A percentile compares a stretch with the other conserved stretches of the same genome.
phyloP scores from a whole-genome alignment of 2,329 filamentous ascomycete species.

The Stagonosporopsis vannaccii region DNA sequence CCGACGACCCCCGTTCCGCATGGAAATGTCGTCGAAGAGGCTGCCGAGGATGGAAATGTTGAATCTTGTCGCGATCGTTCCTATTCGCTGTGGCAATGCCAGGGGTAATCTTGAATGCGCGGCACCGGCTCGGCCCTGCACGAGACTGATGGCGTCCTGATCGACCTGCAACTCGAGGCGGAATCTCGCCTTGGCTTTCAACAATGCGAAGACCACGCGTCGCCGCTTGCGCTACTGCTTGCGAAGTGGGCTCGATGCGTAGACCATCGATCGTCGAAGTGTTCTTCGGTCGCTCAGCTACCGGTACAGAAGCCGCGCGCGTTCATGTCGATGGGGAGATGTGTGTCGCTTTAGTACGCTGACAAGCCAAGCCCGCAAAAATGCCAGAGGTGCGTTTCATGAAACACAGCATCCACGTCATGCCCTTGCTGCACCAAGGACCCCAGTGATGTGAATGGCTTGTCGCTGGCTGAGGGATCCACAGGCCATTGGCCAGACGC shows the following conservation, averaged over 20 bases:
- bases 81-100: slow-evolving; percentile 22
- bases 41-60: slow-evolving; percentile 28
- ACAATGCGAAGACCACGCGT: slow-evolving; percentile 32
- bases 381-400: slow-evolving; percentile 31
- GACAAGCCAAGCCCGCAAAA: slow-evolving; percentile 17
- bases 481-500: slow-evolving; percentile 35
- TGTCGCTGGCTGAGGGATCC: slow-evolving; percentile 22
- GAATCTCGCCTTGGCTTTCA: slow-evolving; percentile 15
- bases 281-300: background rate
- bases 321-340: slow-evolving; percentile 10
- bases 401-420: slow-evolving; percentile 27
- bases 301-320: background rate
- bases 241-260: slow-evolving; percentile 1
- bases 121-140: slow-evolving; percentile 37
- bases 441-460: slow-evolving; percentile 28
- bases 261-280: slow-evolving; percentile 1
- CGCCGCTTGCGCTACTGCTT: slow-evolving; percentile 8
- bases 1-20: slow-evolving; percentile 17
- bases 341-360: slow-evolving; percentile 6
- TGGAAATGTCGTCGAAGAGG: slow-evolving; percentile 17
- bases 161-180: slow-evolving; percentile 21
- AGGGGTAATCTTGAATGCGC: slow-evolving; percentile 22
- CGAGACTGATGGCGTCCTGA: slow-evolving; percentile 23
- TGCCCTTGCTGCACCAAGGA: slow-evolving; percentile 30
- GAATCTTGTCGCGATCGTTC: slow-evolving; percentile 6